These are phyloP conservation scores for Candida glucosophila DNA, from an alignment of 1,139 yeast species.

Conservation along the genomic window DNA sequence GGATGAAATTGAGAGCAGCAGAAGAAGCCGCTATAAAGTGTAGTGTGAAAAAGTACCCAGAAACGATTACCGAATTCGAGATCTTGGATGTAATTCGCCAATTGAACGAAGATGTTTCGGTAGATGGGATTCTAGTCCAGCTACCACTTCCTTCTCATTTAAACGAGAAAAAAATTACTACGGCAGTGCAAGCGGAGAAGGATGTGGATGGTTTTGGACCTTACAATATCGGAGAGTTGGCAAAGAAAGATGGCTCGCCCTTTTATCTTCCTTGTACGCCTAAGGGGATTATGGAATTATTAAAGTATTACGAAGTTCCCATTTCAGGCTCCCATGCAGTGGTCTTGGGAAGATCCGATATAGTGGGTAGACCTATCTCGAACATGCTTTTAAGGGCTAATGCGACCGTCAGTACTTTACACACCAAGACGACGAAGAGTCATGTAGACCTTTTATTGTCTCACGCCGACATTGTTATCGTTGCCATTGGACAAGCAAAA, in stretches of 20 bases:
- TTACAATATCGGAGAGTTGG: conserved; percentile 81
- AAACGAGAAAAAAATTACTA: conserved; percentile 71
- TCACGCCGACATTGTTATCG: conserved; percentile 83
- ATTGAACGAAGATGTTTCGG: conserved; percentile 58
- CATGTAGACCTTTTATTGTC: conserved; percentile 53
- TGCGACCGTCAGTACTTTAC: conserved; percentile 81
- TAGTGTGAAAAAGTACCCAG: conserved; percentile 60
- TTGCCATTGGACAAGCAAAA: conserved; percentile 81
- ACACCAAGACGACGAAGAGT: conserved; percentile 56
- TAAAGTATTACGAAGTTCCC: conserved; percentile 52
- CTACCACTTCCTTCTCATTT: conserved; percentile 82
- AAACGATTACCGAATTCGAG: conserved; percentile 46
- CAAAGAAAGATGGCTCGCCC: conserved; percentile 84
- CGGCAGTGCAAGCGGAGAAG: conserved; percentile 66
- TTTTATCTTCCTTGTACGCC: conserved; percentile 93
- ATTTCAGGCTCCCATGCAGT: conserved; percentile 81
- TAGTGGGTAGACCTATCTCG: conserved; percentile 92
- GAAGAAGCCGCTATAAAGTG: conserved; percentile 73
- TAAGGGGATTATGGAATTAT: conserved; percentile 78
- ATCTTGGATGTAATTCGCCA: conserved; percentile 50
- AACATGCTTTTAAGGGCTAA: conserved; percentile 69
- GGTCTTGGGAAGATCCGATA: conserved; percentile 91
- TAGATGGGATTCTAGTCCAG: conserved; percentile 88
- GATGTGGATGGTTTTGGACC: conserved; percentile 98
- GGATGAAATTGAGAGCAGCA: conserved; percentile 92